Percentiles rank a stretch among this genome's conserved stretches.
Conservation (phyloP, 2,329 filamentous ascomycete species). For the Zymoseptoria pseudotritici region DNA sequence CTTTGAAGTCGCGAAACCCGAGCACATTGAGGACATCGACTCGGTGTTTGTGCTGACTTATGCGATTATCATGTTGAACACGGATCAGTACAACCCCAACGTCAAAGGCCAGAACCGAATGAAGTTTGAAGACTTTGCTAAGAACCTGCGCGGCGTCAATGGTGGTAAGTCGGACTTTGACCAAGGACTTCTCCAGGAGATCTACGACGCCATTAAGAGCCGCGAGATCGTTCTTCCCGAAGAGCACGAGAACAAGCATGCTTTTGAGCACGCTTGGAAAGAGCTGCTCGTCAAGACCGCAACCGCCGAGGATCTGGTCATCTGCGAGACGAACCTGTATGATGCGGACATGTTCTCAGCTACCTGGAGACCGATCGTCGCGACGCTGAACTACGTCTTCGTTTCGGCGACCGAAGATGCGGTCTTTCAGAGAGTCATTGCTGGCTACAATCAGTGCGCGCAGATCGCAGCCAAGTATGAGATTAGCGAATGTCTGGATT, state of each 20-base stretch:
- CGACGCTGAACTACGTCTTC: slow-evolving; percentile 94
- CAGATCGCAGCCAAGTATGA: slow-evolving; percentile 81
- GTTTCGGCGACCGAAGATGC: slow-evolving; percentile 97
- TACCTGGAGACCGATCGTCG: slow-evolving; percentile 91
- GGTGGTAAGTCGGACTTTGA: slow-evolving; percentile 69
- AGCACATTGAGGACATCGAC: slow-evolving; percentile 76
- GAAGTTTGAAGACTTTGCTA: slow-evolving; percentile 72
- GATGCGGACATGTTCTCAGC: slow-evolving; percentile 97
- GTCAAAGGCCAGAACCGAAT: slow-evolving; percentile 73
- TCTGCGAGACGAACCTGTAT: slow-evolving; percentile 88
- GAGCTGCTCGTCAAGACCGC: slow-evolving; percentile 82
- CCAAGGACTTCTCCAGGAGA: slow-evolving; percentile 71
- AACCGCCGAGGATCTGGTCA: slow-evolving; percentile 61
- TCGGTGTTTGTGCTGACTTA: slow-evolving; percentile 87
- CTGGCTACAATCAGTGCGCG: slow-evolving; percentile 92
- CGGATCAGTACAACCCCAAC: slow-evolving; percentile 93
- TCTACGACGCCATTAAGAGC: slow-evolving; percentile 83
- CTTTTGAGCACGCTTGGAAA: slow-evolving; percentile 96
- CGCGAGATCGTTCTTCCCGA: slow-evolving; percentile 96
- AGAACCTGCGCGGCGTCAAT: slow-evolving; percentile 87
- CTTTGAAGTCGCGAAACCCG: slow-evolving; percentile 59
- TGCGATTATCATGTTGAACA: slow-evolving; percentile 95
- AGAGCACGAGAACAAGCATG: slow-evolving; percentile 93
- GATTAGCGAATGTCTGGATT: slow-evolving; percentile 79
- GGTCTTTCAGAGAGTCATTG: slow-evolving; percentile 87